Conservation (phyloP, 2,329 filamentous ascomycete species). For the Bipolaris zeicola region DNA sequence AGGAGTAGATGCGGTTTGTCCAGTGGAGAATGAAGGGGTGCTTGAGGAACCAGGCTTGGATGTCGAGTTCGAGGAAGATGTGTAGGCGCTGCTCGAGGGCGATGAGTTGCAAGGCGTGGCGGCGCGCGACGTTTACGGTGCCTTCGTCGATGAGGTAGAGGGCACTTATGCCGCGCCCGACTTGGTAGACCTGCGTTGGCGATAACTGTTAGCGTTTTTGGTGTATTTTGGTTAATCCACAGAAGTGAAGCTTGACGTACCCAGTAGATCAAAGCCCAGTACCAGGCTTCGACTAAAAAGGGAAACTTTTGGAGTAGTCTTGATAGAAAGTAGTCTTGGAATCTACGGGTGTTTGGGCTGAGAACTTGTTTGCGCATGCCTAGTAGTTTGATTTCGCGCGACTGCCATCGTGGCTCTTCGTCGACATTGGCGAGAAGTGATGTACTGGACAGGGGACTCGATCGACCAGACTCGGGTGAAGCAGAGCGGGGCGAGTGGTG, state of each 20-base stretch:
- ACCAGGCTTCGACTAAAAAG: constrained; percentile 76
- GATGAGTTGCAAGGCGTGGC: constrained; percentile 71
- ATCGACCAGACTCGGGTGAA: constrained; percentile 52
- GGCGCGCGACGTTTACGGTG: constrained; percentile 70
- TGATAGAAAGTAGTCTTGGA: constrained; percentile 65
- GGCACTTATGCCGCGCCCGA: constrained; percentile 73
- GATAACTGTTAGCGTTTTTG: not conserved
- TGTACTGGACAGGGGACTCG: constrained; percentile 50
- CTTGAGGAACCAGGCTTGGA: constrained; percentile 64
- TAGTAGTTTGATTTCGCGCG: constrained; percentile 55
- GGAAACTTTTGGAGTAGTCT: constrained; percentile 70
- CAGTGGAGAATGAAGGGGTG: constrained; percentile 65
- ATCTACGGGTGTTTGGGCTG: constrained; percentile 67
- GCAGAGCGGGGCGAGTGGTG: constrained; percentile 36
- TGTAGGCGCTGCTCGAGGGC: constrained; percentile 67
- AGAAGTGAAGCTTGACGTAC: constrained; percentile 52
- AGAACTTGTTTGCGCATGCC: constrained; percentile 56
- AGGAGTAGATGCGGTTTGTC: constrained; percentile 76
- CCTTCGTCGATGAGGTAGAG: constrained; percentile 67
- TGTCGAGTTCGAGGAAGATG: constrained; percentile 67
- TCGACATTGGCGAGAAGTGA: constrained; percentile 52
- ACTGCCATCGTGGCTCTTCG: constrained; percentile 54
- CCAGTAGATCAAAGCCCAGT: constrained; percentile 79
- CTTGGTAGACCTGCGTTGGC: constrained; percentile 69
- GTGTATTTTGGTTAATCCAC: not conserved